Evolutionary conservation across 352 stramenopile genomes (phyloP), one percentile per base, ranked within the genome.

Genomic region (Pseudoperonospora humuli): DNA sequence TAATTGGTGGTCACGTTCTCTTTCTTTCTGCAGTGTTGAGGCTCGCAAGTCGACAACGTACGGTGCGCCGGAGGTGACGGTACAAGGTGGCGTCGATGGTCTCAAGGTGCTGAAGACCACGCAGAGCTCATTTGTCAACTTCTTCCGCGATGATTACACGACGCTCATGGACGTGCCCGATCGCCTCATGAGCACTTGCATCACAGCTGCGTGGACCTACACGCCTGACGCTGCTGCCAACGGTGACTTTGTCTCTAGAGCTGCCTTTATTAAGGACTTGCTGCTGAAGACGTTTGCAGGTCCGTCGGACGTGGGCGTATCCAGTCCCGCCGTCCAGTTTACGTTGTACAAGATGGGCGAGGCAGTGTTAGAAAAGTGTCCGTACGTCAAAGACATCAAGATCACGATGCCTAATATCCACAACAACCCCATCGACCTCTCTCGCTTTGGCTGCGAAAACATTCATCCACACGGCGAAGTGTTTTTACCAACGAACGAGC

Each of bases 101-200:
- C 71, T 92, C 42, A 84, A 77, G 36, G 74, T 94, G 42, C 78
- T 95, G 46, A 95, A 95, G 70, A 95, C 84, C 25, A 86, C 84
- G 33, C 83, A 95, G 69, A 88, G 74, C 58, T 68, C 74, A 43
- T 94, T 95, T 49, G 73, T 86, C 20, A 57, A 88, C 45, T 95
- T 93, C 51, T 86, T 91, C 61, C 73, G 70, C 33, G 78, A 93
- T 56, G 67, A 71, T 6, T 86, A 77, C 64, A 86, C 84, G 51
- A 86, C 78, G 31, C 67, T 93, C 20, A 70, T 63, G 8, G 80
- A 93, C 39, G 70, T 74, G 46, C 67, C 75, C 14, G 80, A 94
- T 49, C 72, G 79, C 29, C 72, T 93, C 23, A 64, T 93, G 15
- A 74, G 59, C 35, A 89, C 81, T 15, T 77, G 78, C 49, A 70